Evolutionary conservation across 257 asterid species (phyloP).

Genomic region (Forsythia viridissima): DNA sequence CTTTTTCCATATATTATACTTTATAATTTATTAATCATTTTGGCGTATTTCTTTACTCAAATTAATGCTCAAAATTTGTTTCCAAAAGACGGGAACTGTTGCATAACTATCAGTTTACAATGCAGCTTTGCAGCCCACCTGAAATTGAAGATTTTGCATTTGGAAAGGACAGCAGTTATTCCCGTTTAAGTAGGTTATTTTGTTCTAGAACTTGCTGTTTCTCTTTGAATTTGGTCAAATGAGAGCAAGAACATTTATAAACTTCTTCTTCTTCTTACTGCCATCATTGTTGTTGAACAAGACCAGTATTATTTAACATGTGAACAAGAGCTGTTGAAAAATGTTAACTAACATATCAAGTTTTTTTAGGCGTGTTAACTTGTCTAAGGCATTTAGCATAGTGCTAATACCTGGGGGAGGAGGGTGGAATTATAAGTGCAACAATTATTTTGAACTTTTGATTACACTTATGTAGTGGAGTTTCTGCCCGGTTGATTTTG

Average conservation of each 20-base stretch:
- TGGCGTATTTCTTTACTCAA: neutral
- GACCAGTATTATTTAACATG: neutral
- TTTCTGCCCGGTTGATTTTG: too few relatives aligned
- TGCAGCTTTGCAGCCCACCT: constrained; percentile 63
- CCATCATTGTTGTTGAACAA: neutral
- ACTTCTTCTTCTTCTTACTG: neutral
- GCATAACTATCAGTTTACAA: constrained; percentile 6
- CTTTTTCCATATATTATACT: neutral
- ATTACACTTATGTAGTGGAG: too few relatives aligned
- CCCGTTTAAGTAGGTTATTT: constrained; percentile 56
- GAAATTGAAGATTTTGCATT: constrained; percentile 90
- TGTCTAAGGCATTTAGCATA: neutral
- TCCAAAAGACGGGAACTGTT: neutral
- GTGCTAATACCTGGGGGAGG: neutral
- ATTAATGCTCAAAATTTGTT: neutral
- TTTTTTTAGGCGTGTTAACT: neutral
- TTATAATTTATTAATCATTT: neutral
- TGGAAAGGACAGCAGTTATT: constrained; percentile 37
- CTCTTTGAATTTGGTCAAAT: neutral
- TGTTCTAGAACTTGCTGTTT: neutral
- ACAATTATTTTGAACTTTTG: neutral
- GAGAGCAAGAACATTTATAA: neutral
- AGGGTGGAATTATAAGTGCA: neutral
- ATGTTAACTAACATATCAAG: neutral
- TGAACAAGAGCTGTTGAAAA: neutral